Evolutionary conservation across 352 stramenopile species (phyloP).

Genomic region (Phytophthora agathidicida): DNA sequence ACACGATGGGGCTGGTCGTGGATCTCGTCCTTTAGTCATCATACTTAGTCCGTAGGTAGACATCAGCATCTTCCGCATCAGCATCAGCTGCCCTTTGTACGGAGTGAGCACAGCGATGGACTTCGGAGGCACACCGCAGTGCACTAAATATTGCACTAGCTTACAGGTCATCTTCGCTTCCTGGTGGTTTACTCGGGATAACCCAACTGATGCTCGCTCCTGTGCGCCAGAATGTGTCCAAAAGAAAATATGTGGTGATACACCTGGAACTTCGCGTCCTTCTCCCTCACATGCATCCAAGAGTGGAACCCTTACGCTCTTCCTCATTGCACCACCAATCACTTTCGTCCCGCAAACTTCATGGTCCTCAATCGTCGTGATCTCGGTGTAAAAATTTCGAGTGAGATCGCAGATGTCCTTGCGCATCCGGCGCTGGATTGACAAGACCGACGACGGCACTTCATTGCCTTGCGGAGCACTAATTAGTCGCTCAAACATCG

Average conservation of each 20-base stretch:
- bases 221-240: slow-evolving; percentile 80
- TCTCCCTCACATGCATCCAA: slow-evolving; percentile 40
- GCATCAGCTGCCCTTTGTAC: slow-evolving; percentile 90
- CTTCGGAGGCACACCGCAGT: slow-evolving; percentile 68
- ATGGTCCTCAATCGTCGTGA: slow-evolving; percentile 86
- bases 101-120: slow-evolving; percentile 90
- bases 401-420: slow-evolving; percentile 89
- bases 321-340: slow-evolving; percentile 31
- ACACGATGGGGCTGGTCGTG: slow-evolving; percentile 44
- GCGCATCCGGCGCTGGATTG: slow-evolving; percentile 89
- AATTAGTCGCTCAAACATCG: slow-evolving; percentile 91
- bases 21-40: slow-evolving; percentile 28
- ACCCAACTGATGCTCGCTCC: slow-evolving; percentile 64
- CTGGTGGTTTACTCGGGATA: slow-evolving; percentile 75
- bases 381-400: slow-evolving; percentile 79
- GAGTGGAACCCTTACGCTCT: slow-evolving; percentile 3
- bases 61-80: slow-evolving; percentile 81
- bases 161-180: slow-evolving; percentile 83
- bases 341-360: slow-evolving; percentile 60
- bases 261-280: slow-evolving; percentile 80
- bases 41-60: slow-evolving; percentile 35
- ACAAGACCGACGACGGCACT: slow-evolving; percentile 82
- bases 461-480: slow-evolving; percentile 58
- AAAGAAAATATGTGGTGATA: slow-evolving; percentile 83
- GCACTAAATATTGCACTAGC: slow-evolving; percentile 79